Evolutionary conservation across 1,139 yeast genomes (phyloP).

Genomic region (Sugiyamaella xylanicola): DNA sequence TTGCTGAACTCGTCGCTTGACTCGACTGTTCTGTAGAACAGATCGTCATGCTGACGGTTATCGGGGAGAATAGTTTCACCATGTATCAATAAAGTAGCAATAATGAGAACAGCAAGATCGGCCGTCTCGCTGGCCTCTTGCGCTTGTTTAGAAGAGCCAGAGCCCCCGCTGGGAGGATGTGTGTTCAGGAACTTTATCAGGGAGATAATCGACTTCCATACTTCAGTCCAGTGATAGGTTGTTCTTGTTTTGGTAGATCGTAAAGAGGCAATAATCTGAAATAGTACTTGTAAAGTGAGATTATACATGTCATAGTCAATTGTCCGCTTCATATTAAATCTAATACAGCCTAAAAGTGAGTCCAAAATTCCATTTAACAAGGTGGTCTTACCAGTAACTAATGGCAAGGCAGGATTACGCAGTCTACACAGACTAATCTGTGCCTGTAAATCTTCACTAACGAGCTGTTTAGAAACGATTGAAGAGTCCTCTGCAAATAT

Average conservation of each 20-base stretch:
- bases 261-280: slow-evolving; percentile 36
- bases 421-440: slow-evolving; percentile 34
- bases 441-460: slow-evolving; percentile 24
- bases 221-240: slow-evolving; percentile 44
- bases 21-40: slow-evolving; percentile 41
- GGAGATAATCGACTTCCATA: slow-evolving; percentile 43
- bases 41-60: slow-evolving; percentile 39
- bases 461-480: slow-evolving; percentile 29
- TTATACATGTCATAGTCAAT: slow-evolving; percentile 40
- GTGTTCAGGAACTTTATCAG: slow-evolving; percentile 35
- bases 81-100: slow-evolving; percentile 40
- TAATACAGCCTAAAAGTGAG: slow-evolving; percentile 38
- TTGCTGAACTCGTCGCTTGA: slow-evolving; percentile 33
- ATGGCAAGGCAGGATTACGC: slow-evolving; percentile 37
- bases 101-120: slow-evolving; percentile 31
- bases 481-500: slow-evolving; percentile 39
- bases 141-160: slow-evolving; percentile 15
- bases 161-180: slow-evolving; percentile 25
- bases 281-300: slow-evolving; percentile 35
- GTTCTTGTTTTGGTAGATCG: slow-evolving; percentile 29
- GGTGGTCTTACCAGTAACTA: slow-evolving; percentile 31
- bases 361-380: slow-evolving; percentile 43
- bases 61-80: slow-evolving; percentile 40
- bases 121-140: slow-evolving; percentile 31
- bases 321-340: slow-evolving; percentile 39